Base-by-base conservation (phyloP, 1,284 basidiomycete genomes). In the Pseudozyma pruni region DNA sequence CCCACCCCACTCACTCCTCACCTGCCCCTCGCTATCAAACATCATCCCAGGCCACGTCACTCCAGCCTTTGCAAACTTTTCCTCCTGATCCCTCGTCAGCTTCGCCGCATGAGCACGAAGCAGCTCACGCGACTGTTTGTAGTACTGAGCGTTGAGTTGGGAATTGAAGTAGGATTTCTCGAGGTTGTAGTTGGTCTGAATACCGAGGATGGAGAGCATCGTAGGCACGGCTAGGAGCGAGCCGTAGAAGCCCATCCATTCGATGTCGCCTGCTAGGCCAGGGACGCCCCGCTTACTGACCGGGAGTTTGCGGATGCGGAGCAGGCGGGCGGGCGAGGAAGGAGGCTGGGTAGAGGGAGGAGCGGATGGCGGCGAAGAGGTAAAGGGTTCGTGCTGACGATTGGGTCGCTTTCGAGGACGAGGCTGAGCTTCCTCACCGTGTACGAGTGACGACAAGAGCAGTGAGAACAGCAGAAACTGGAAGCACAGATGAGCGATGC, bases 171-270 rank as follows among this genome's bases (percentile, higher is more conserved):
- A 70, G 1, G 43, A 43, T 16, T 63, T 62, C 29, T 63, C 42
- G 2, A 70, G 22, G 31, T 70, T 70, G 60, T 63, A 63, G 37
- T 59, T 46, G 10, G 66, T 63, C 13, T 54, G 34, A 16, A 70
- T 55, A 5, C 59, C 66, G 8, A 63, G 35, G 23, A 59, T 19
- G 10, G 55, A 59, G 2, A 70, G 25, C 51, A 62, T 41, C 10
- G 47, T 56, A 20, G 66, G 66, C n/a, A 70, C 17, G 31, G 51
- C 42, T n/a, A 70, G 42, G 20, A 70, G 47, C 2, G 51, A 19
- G 5, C 42, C 47, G 51, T 52, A 63, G 25, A 63, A 63, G 16
- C 54, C 50, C 55, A 63, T 59, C 14, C 29, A 37, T 42, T 70
- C 66, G 20, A 70, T 59, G 40, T 63, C 59, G n/a, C 66, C 66